Conservation (phyloP, 192 early-diverging fungal genomes). For the Entomortierella beljakovae region DNA sequence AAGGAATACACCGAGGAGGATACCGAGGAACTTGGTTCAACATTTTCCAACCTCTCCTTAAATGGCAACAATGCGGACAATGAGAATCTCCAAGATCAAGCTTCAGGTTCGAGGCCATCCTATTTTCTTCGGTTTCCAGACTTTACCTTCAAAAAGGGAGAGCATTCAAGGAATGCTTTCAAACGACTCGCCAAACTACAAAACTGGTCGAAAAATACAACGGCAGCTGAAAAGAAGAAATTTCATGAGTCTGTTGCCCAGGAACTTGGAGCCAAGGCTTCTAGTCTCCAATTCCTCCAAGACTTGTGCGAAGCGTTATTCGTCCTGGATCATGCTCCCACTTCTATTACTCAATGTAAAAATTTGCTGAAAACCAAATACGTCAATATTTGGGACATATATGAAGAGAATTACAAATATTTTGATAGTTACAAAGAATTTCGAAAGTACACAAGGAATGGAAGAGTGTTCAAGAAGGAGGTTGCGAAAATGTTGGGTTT, state of each 20-base stretch:
- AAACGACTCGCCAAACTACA: background rate
- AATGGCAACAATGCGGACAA: too few relatives aligned
- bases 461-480: constrained; percentile 3
- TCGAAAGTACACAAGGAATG: constrained; percentile 4
- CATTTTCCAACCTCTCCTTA: too few relatives aligned
- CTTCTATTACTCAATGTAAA: constrained; percentile 18
- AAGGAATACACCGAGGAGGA: too few relatives aligned
- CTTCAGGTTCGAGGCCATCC: too few relatives aligned
- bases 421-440: constrained; percentile 10
- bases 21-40: too few relatives aligned
- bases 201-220: background rate
- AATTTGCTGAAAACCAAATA: constrained; percentile 13
- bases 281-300: constrained; percentile 9
- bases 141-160: background rate
- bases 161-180: background rate
- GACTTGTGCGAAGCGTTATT: constrained; percentile 14
- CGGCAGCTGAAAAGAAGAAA: background rate
- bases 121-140: constrained; percentile 12
- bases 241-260: constrained; percentile 10
- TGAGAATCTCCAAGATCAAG: background rate
- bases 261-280: constrained; percentile 1
- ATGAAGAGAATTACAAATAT: constrained; percentile 9
- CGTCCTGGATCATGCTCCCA: background rate
- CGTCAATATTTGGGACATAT: constrained; percentile 33
- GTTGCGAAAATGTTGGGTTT: background rate